A percentile compares a stretch with the other conserved stretches of the same genome.
Conservation (phyloP, 805 yeast genomes). For the Komagataella pastoris region DNA sequence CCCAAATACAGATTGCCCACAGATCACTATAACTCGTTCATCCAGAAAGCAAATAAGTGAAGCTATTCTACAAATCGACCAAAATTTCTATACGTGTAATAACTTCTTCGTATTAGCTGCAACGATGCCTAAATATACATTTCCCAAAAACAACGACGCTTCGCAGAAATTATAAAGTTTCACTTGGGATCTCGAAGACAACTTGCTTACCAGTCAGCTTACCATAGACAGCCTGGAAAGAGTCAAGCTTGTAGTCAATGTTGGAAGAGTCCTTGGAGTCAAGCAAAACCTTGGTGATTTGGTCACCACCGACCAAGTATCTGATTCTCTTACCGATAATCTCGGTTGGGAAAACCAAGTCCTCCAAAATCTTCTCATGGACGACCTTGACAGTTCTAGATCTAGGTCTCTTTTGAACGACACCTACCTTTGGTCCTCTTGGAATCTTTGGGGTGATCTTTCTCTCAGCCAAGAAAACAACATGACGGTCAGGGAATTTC, state of each 20-base stretch:
- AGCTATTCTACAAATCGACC: background rate
- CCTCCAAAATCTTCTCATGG: slow-evolving; percentile 97
- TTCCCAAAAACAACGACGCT: background rate
- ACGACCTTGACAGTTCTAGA: slow-evolving; percentile 98
- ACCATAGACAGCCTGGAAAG: slow-evolving; percentile 97
- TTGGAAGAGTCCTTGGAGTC: slow-evolving; percentile 96
- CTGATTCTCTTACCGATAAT: slow-evolving; percentile 98
- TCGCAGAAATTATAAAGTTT: slow-evolving; percentile 23
- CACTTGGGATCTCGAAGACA: slow-evolving; percentile 84
- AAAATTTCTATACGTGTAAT: background rate
- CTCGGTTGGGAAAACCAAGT: slow-evolving; percentile 99
- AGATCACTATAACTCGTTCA: background rate
- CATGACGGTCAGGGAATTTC: slow-evolving; percentile 99
- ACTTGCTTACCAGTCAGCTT: slow-evolving; percentile 99
- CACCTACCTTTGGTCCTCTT: slow-evolving; percentile 65
- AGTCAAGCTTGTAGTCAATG: slow-evolving; percentile 97
- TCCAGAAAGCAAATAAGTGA: background rate
- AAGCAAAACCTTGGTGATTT: slow-evolving; percentile 93
- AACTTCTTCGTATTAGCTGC: background rate
- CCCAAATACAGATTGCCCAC: background rate
- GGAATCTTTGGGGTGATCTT: slow-evolving; percentile 99
- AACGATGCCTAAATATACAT: background rate
- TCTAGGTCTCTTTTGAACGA: slow-evolving; percentile 98
- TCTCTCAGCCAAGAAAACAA: slow-evolving; percentile 98
- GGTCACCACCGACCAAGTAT: slow-evolving; percentile 98